Evolutionary conservation across 2,329 filamentous ascomycete genomes (phyloP), one percentile per base, ranked within the genome.

Genomic region (Aureobasidium sp.): DNA sequence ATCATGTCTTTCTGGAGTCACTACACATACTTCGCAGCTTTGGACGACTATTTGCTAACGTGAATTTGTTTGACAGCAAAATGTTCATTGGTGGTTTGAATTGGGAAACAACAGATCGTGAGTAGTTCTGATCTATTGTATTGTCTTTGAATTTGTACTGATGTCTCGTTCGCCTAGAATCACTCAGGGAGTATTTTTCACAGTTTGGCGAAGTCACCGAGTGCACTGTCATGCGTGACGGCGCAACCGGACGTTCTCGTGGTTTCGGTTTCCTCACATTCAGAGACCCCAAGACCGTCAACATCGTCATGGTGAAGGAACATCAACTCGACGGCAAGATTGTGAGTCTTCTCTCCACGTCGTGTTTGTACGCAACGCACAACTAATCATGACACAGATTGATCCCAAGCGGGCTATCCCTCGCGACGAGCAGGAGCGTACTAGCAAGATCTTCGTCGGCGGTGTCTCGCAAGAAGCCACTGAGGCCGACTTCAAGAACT

Each of bases 61-160:
- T 41, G 32, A 65, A 13, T 65, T 63, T 67, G 21, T 21, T 63
- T 68, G 69, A 66, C 72, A 99, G 94, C 71, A 99, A 99, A 80
- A 99, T 99, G 94, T 99, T 99, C 70, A 99, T 99, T 76, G 94
- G 94, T 70, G 94, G 94, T 44, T 79, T 99, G 61, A 99, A 99
- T 73, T 99, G 94, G 94, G 94, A 99, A 77, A 99, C 94, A 16
- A 97, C 94, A 61, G 93, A 97, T 79, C 87, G 93, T 97, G 86
- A 83, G 39, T 62, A 30, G 30, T 32, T 1, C 36, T 41, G 21
- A 44, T 13, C n/a, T 39, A 9, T 21, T 29, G 30, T 37, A 3
- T 34, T 15, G 16, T 29, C 45, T 32, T 61, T 63, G 63, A 39
- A 27, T 55, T 34, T 45, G 55, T 37, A 66, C 72, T 76, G 68